phyloP scores from a whole-genome alignment of 1,284 basidiomycete species.

The Trichosporon sp. region DNA sequence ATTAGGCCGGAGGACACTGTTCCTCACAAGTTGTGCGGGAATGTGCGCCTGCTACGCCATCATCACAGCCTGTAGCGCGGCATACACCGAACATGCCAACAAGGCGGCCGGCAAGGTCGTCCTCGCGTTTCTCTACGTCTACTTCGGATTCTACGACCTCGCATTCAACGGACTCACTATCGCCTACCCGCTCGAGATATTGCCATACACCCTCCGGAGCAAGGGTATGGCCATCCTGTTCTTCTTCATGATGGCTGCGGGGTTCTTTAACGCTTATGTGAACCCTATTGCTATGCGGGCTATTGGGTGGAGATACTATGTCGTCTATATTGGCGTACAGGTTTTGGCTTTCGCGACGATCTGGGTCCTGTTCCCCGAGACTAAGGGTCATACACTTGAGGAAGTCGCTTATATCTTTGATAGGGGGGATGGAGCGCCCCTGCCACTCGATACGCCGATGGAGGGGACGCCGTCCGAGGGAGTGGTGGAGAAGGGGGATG shows the following conservation, averaged over 20 bases:
- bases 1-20: conserved; percentile 10
- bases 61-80: conserved; percentile 7
- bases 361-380: conserved; percentile 22
- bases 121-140: conserved; percentile 38
- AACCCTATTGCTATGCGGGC: conserved; percentile 19
- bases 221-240: conserved; percentile 5
- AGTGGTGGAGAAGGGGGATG: not conserved
- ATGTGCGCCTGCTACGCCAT: conserved; percentile 10
- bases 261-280: conserved; percentile 13
- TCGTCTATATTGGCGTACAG: conserved; percentile 24
- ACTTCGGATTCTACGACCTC: conserved; percentile 48
- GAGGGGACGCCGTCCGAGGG: too few relatives aligned
- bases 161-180: conserved; percentile 22
- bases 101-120: conserved; percentile 28
- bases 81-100: conserved; percentile 10
- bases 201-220: conserved; percentile 9
- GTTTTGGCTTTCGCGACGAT: conserved; percentile 7
- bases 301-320: conserved; percentile 27
- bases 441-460: not conserved
- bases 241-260: not conserved
- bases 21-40: conserved; percentile 7
- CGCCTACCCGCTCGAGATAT: conserved; percentile 20
- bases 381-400: conserved; percentile 20
- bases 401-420: conserved; percentile 19
- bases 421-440: not conserved